Evolutionary conservation across 371 early-diverging fungal species (phyloP), one percentile per base, ranked within the genome.

Genomic region (Circinella umbellata): DNA sequence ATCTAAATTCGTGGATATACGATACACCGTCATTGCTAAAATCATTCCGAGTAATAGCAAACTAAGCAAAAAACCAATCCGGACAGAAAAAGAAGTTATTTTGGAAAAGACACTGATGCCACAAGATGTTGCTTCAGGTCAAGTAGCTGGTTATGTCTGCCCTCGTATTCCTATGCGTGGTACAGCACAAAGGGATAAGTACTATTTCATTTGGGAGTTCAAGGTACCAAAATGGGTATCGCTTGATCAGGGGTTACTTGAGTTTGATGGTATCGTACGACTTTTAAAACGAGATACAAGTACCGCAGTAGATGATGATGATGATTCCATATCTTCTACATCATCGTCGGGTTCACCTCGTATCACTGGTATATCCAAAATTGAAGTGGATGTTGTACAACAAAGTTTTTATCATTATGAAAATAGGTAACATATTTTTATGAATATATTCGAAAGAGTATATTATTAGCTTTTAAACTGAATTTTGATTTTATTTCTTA

Each of bases 51-150:
- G 69, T 67, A 34, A 47, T 39, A 71, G 70, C 36, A 80, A 75
- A 46, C 67, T 80, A 63, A 63, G 51, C 14, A 77, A 75, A 27
- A 71, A 75, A 4, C 57, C 57, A 7, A 66, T 69, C 11, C 65
- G 67, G 13, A 64, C 68, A 1, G 71, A 75, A 59, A 53, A 63
- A 11, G 69, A 60, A n/a, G 27, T 80, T 1, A 27, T 39, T 0
- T 57, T 80, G 3, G 55, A 68, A 17, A 80, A 80, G 55, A 80
- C 80, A 13, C 36, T 80, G 37, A 59, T 80, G 62, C 80, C 77
- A 1, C 70, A 75, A 66, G 76, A 77, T 57, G 71, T 80, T 15
- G 62, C 76, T 11, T 54, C 63, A 4, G 78, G 78, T 3, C 69
- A 67, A 46, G 68, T 75, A n/a, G 49, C 64, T 34, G 76, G 77